phyloP scores from a whole-genome alignment of 2,329 filamentous ascomycete genomes.

The Hypoxylon sp. region DNA sequence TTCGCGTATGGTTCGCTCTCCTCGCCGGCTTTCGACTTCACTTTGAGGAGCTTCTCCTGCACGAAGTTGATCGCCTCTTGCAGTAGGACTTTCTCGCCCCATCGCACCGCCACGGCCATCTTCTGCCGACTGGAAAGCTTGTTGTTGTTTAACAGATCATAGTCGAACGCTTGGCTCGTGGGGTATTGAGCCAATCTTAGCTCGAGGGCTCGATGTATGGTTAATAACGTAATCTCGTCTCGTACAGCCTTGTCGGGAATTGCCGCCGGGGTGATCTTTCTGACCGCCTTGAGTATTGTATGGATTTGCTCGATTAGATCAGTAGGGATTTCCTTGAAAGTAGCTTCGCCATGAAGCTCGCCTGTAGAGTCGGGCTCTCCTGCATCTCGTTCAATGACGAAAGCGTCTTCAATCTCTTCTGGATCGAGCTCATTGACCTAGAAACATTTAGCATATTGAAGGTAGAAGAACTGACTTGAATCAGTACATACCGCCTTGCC shows the following conservation, averaged over 20 bases:
- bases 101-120: slow-evolving; percentile 76
- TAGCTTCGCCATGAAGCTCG: slow-evolving; percentile 56
- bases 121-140: slow-evolving; percentile 55
- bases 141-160: slow-evolving; percentile 53
- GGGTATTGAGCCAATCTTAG: slow-evolving; percentile 58
- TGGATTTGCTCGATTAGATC: slow-evolving; percentile 67
- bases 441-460: slow-evolving; percentile 43
- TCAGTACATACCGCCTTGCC: slow-evolving; percentile 58
- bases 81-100: slow-evolving; percentile 79
- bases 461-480: no score
- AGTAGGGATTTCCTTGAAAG: slow-evolving; percentile 60
- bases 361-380: slow-evolving; percentile 66
- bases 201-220: slow-evolving; percentile 57
- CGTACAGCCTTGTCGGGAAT: slow-evolving; percentile 65
- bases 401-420: slow-evolving; percentile 79
- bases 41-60: slow-evolving; percentile 48
- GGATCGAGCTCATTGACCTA: slow-evolving; percentile 66
- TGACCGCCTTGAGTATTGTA: slow-evolving; percentile 62
- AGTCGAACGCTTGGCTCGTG: slow-evolving; percentile 59
- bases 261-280: slow-evolving; percentile 59
- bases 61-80: slow-evolving; percentile 62
- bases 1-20: slow-evolving; percentile 50
- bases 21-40: slow-evolving; percentile 32
- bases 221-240: slow-evolving; percentile 60
- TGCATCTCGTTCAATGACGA: slow-evolving; percentile 73